phyloP scores from a whole-genome alignment of 208 protist genomes.

The Lotmaria passim region DNA sequence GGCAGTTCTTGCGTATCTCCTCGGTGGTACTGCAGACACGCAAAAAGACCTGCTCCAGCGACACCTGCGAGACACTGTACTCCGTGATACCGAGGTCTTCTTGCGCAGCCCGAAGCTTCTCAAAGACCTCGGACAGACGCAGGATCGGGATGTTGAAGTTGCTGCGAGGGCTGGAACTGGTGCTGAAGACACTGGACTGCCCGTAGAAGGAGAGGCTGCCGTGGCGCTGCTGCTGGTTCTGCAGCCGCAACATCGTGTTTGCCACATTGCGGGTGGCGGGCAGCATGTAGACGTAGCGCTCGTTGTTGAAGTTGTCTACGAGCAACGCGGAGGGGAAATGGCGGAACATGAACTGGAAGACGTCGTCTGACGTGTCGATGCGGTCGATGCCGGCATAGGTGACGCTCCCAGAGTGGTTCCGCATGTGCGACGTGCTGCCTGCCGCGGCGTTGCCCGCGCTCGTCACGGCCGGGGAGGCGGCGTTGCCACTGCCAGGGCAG shows the following conservation, averaged over 20 bases:
- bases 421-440: not conserved
- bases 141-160: constrained; percentile 20
- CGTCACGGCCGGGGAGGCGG: not conserved
- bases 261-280: constrained; percentile 37
- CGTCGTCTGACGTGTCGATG: constrained; percentile 31
- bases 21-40: constrained; percentile 44
- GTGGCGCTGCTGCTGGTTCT: constrained; percentile 27
- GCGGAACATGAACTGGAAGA: constrained; percentile 43
- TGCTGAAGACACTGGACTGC: constrained; percentile 1
- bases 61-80: constrained; percentile 76
- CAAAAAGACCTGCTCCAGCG: constrained; percentile 78
- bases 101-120: constrained; percentile 41
- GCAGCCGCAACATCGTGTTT: constrained; percentile 31
- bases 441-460: not conserved
- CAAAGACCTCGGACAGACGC: constrained; percentile 55
- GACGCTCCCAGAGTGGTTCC: constrained; percentile 16
- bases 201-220: constrained; percentile 12
- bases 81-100: constrained; percentile 57
- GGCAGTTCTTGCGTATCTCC: constrained; percentile 16
- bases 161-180: not conserved
- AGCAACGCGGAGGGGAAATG: constrained; percentile 46
- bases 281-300: constrained; percentile 48
- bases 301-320: constrained; percentile 44
- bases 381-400: constrained; percentile 36
- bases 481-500: not conserved